Base-by-base conservation (phyloP, 2,329 filamentous ascomycete species). In the Cladosporium sp. region DNA sequence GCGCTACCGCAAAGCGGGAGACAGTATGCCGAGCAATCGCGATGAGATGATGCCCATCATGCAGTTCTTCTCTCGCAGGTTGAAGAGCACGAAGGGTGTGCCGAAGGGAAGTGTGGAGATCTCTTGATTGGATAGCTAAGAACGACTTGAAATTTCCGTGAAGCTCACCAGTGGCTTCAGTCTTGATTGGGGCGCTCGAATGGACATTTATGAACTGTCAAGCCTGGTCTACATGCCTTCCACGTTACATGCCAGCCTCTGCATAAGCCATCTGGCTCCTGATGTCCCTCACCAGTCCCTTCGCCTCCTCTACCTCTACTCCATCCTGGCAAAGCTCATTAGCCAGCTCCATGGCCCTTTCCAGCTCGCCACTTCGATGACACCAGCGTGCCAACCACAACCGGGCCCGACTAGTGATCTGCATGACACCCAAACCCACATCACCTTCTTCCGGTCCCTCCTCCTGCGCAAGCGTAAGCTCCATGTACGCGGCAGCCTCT, bases 321-420 rank as follows among this genome's bases (percentile, higher is more conserved):
- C 95, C 95, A 78, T 99, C 95, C 78, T 97, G 92, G 76, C 93
- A 97, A 55, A 99, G 82, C 79, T 99, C 95, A 67, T 89, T 92
- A 0, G 93, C 93, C 50, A 98, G 81, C 68, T 92, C 87, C 79
- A 91, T 90, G 4, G 92, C 92, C 23, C 90, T 86, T 35, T 84
- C 82, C 72, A 91, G 91, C 77, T 97, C 92, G 46, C 88, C 88
- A 12, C 85, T 86, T 44, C 86, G 85, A 80, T 96, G 90, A 14
- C 92, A 90, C 80, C 89, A 90, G 65, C 88, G 87, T 18, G 95
- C 95, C 65, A 99, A 86, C 95, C 95, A 99, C 83, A 97, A 88
- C 26, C 95, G 86, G 7, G 95, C 95, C 74, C 93, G 96, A 71
- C 91, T 95, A 8, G 95, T 99, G 21, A 93, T 93, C 5, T 89